These are phyloP conservation scores for Chalciporus sphaerocephalus DNA, from an alignment of 768 basidiomycete genomes.

Conservation along the genomic window DNA sequence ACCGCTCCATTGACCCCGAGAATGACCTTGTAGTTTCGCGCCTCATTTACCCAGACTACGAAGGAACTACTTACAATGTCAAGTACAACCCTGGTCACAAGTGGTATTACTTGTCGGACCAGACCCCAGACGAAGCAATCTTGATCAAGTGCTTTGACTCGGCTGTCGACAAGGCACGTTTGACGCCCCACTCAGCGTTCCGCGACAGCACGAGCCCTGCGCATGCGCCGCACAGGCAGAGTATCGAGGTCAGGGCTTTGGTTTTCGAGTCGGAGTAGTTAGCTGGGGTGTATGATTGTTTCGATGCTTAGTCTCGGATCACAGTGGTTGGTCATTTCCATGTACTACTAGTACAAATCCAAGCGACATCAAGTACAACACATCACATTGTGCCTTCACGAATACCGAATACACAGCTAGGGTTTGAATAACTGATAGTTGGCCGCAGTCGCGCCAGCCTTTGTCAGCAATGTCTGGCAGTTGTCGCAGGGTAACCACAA, in stretches of 20 bases:
- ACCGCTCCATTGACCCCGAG: constrained; percentile 28
- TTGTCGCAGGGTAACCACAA: too few species aligned
- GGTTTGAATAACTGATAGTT: too few species aligned
- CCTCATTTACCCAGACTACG: constrained; percentile 31
- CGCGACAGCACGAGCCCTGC: constrained; percentile 29
- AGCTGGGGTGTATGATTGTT: constrained; percentile 23
- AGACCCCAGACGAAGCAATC: constrained; percentile 36
- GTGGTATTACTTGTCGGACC: constrained; percentile 38
- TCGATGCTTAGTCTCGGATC: too few species aligned
- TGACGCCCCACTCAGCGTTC: constrained; percentile 41
- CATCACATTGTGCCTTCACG: too few species aligned
- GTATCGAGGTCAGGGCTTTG: constrained; percentile 37
- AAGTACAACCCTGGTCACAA: constrained; percentile 32
- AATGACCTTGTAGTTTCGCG: constrained; percentile 32
- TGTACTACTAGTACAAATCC: too few species aligned
- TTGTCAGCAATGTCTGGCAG: too few species aligned
- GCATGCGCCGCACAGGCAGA: constrained; percentile 35
- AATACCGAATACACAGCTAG: too few species aligned
- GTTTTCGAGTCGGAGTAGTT: constrained; percentile 37
- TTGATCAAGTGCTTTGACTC: constrained; percentile 44
- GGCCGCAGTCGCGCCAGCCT: too few species aligned
- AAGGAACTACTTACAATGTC: constrained; percentile 31
- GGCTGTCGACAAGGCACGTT: constrained; percentile 29
- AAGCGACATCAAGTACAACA: too few species aligned
- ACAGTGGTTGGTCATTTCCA: too few species aligned